Evolutionary conservation across 164 flowering plant species (phyloP).

Genomic region (Chimonanthus salicifolius): DNA sequence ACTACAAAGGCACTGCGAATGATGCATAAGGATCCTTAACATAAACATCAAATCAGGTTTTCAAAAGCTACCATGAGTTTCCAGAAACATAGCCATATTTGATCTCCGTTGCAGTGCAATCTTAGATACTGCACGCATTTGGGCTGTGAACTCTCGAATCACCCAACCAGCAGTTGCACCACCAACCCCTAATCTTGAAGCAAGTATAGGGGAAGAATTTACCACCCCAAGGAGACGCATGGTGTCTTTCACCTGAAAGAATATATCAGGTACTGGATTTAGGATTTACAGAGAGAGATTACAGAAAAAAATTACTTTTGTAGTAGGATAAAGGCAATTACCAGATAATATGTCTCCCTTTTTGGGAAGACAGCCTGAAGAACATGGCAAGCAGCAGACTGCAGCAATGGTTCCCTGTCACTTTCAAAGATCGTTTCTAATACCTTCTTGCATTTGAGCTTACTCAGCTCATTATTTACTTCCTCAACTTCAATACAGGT

Average conservation of each 20-base stretch:
- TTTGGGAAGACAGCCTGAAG: constrained; percentile 80
- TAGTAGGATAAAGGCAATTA: constrained; percentile 16
- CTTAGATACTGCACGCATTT: constrained; percentile 90
- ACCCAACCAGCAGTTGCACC: constrained; percentile 68
- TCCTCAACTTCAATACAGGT: constrained; percentile 51
- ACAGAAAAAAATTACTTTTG: neutral
- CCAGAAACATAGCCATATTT: constrained; percentile 80
- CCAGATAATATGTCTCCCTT: constrained; percentile 76
- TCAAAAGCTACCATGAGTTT: constrained; percentile 59
- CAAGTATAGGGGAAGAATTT: constrained; percentile 59
- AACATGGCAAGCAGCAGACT: constrained; percentile 83
- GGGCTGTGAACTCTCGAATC: constrained; percentile 87
- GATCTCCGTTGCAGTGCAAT: constrained; percentile 86
- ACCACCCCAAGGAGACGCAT: constrained; percentile 90
- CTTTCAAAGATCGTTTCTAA: constrained; percentile 81
- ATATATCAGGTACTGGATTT: neutral
- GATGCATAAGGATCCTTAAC: neutral
- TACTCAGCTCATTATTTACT: constrained; percentile 42
- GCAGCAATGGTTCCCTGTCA: constrained; percentile 82
- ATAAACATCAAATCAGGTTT: neutral
- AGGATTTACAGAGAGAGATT: neutral
- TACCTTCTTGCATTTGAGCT: constrained; percentile 65
- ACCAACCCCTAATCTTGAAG: constrained; percentile 76
- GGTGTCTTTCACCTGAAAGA: constrained; percentile 75
- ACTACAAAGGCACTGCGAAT: neutral